phyloP scores from a whole-genome alignment of 2,329 filamentous ascomycete species.

The Geosmithia putterillii region DNA sequence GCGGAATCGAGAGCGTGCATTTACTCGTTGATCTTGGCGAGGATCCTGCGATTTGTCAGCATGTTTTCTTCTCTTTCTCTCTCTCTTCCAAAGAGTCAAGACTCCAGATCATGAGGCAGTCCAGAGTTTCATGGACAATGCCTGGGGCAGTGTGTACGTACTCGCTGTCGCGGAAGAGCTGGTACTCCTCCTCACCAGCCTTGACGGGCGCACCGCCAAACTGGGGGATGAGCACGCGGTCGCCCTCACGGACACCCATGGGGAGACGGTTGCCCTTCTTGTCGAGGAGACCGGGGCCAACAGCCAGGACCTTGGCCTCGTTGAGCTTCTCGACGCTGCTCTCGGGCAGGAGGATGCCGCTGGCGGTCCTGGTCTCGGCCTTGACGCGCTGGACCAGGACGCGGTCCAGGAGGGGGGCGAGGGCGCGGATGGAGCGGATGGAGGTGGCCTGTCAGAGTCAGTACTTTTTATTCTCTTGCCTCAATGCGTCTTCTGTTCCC shows the following conservation, averaged over 20 bases:
- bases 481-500: no score
- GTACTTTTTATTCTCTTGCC: no score
- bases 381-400: constrained; percentile 97
- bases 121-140: background rate
- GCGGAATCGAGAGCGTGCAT: constrained; percentile 3
- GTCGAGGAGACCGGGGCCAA: constrained; percentile 80
- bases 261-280: constrained; percentile 80
- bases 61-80: no score
- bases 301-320: constrained; percentile 90
- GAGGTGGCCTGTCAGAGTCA: constrained; percentile 43
- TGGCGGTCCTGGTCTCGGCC: constrained; percentile 90
- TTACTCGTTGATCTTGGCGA: constrained; percentile 98
- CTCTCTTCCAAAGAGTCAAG: no score
- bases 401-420: constrained; percentile 92
- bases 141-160: no score
- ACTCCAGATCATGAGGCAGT: no score
- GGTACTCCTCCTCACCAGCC: constrained; percentile 93
- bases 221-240: constrained; percentile 94
- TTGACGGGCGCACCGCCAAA: constrained; percentile 92
- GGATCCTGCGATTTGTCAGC: constrained; percentile 47
- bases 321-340: constrained; percentile 96
- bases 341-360: constrained; percentile 96
- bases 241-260: constrained; percentile 71
- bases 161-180: constrained; percentile 96
- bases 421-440: constrained; percentile 89